phyloP scores from a whole-genome alignment of 2,329 filamentous ascomycete species.

The Aspergillus melleus region DNA sequence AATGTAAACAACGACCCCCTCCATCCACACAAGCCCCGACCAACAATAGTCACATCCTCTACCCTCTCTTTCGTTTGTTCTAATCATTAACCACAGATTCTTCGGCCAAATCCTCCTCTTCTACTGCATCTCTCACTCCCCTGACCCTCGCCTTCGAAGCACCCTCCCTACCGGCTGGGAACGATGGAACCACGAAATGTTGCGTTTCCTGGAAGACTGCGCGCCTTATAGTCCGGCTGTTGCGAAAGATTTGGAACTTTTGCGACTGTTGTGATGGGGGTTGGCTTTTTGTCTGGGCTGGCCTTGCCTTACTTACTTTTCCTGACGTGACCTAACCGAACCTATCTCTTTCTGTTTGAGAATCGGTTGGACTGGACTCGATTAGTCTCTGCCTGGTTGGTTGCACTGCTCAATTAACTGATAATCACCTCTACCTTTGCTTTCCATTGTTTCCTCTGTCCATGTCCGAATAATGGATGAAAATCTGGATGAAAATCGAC shows the following conservation, averaged over 20 bases:
- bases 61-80: too few relatives aligned
- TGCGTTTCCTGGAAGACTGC: slow-evolving; percentile 41
- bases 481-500: too few relatives aligned
- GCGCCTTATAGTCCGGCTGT: slow-evolving; percentile 40
- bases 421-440: too few relatives aligned
- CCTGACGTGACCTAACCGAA: too few relatives aligned
- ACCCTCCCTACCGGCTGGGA: slow-evolving; percentile 42
- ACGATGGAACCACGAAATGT: slow-evolving; percentile 43
- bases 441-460: too few relatives aligned
- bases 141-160: slow-evolving; percentile 34
- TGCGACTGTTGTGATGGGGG: slow-evolving; percentile 29
- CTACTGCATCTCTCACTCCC: slow-evolving; percentile 42
- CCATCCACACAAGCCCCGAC: background rate
- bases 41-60: too few relatives aligned
- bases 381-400: too few relatives aligned
- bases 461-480: background rate
- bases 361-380: too few relatives aligned
- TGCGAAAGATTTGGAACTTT: slow-evolving; percentile 40
- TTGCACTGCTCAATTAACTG: background rate
- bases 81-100: slow-evolving; percentile 26
- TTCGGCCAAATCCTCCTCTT: slow-evolving; percentile 46
- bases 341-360: too few relatives aligned
- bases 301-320: too few relatives aligned
- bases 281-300: background rate
- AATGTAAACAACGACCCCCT: background rate